A percentile compares a stretch with the other conserved stretches of the same genome.
Evolutionary conservation across 2,329 filamentous ascomycete species (phyloP).

Genomic region (Alternaria conjuncta): DNA sequence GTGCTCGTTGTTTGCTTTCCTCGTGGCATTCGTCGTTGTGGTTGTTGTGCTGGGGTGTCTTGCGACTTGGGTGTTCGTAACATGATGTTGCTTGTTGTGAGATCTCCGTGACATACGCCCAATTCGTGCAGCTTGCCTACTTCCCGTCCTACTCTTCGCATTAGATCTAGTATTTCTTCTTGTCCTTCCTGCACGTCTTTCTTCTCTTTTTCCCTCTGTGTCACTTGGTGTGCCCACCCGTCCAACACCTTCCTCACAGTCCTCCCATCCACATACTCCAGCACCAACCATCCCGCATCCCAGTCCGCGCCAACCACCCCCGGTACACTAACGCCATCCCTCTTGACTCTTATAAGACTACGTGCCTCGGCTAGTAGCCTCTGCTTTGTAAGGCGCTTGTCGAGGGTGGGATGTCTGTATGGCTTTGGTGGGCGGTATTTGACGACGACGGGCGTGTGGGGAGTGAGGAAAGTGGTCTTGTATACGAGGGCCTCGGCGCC

Average conservation of each 20-base stretch:
- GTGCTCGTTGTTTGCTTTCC: constrained; percentile 30
- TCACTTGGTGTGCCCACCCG: constrained; percentile 62
- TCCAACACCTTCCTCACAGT: constrained; percentile 75
- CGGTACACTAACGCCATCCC: constrained; percentile 82
- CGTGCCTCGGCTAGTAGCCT: constrained; percentile 89
- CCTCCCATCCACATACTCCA: constrained; percentile 61
- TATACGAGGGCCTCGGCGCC: constrained; percentile 96
- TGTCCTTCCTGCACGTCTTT: constrained; percentile 20
- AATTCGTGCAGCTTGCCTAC: constrained; percentile 79
- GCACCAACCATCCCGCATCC: constrained; percentile 66
- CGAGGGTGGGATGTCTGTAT: constrained; percentile 89
- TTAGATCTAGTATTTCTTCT: constrained; percentile 56
- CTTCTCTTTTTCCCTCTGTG: constrained; percentile 6
- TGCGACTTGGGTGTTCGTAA: constrained; percentile 49
- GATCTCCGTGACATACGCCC: constrained; percentile 92
- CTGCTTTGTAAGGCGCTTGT: constrained; percentile 83
- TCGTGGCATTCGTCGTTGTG: not conserved
- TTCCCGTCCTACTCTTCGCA: constrained; percentile 72
- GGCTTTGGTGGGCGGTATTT: constrained; percentile 92
- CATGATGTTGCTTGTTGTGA: constrained; percentile 98
- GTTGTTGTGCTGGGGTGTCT: not conserved
- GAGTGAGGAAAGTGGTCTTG: constrained; percentile 78
- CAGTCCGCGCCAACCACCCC: constrained; percentile 74
- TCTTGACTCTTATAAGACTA: constrained; percentile 77
- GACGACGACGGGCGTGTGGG: constrained; percentile 73